Evolutionary conservation across 148 eudicot genomes (phyloP).

Genomic region (Heliamphora exappendiculata): DNA sequence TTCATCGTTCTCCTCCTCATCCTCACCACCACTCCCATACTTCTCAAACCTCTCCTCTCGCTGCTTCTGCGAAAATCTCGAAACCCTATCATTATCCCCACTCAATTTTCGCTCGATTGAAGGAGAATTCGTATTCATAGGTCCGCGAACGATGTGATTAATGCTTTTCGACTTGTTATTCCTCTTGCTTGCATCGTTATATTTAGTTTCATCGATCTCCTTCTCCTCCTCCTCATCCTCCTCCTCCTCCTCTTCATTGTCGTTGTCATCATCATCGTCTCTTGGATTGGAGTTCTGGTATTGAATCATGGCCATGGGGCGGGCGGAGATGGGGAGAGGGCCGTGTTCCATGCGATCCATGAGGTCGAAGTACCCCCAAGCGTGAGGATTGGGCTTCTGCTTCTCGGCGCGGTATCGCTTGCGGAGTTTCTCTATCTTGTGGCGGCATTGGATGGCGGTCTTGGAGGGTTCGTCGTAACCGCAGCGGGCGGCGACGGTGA

Average conservation of each 20-base stretch:
- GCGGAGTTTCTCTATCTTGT: constrained; percentile 80
- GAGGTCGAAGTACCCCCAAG: constrained; percentile 55
- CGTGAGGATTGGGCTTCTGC: constrained; percentile 30
- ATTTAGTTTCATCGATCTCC: constrained; percentile 1
- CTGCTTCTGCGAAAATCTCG: constrained; percentile 18
- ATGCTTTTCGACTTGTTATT: constrained; percentile 26
- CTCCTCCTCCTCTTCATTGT: constrained; percentile 12
- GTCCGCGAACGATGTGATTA: constrained; percentile 19
- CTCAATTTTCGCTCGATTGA: constrained; percentile 6
- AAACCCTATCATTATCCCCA: constrained; percentile 16
- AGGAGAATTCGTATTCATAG: neutral
- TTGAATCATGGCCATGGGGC: constrained; percentile 22
- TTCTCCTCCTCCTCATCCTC: constrained; percentile 18
- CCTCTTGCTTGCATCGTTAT: neutral
- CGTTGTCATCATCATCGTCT: neutral
- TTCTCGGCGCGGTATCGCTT: constrained; percentile 59
- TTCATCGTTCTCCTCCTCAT: constrained; percentile 19
- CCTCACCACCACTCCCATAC: constrained; percentile 7
- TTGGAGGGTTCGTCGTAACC: constrained; percentile 47
- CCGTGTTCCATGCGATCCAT: constrained; percentile 73
- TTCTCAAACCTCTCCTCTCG: constrained; percentile 15
- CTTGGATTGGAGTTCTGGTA: constrained; percentile 9
- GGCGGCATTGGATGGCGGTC: constrained; percentile 72
- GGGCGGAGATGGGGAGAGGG: constrained; percentile 48
- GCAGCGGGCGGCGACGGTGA: constrained; percentile 58